Percentiles rank a stretch among this genome's conserved stretches.
Evolutionary conservation across 352 stramenopile genomes (phyloP).

Genomic region (Bremia lactucae): DNA sequence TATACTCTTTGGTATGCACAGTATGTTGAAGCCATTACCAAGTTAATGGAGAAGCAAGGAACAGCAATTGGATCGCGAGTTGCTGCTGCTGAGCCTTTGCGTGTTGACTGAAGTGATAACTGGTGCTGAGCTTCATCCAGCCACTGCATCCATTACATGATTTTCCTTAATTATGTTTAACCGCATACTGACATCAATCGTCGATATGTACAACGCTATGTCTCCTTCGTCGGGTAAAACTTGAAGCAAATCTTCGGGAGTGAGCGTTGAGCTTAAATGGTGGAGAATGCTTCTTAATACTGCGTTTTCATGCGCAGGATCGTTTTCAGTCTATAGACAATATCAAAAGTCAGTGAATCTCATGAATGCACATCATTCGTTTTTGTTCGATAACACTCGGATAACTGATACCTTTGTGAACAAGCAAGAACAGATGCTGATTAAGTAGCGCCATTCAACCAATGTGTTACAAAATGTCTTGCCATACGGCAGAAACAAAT

Average conservation of each 20-base stretch:
- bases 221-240: slow-evolving; percentile 73
- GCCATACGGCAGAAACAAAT: slow-evolving; percentile 65
- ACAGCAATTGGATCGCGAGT: slow-evolving; percentile 18
- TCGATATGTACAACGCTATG: slow-evolving; percentile 62
- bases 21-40: slow-evolving; percentile 64
- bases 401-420: slow-evolving; percentile 30
- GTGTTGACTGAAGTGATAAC: slow-evolving; percentile 10
- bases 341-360: not conserved
- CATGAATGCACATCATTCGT: not conserved
- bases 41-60: slow-evolving; percentile 43
- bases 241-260: slow-evolving; percentile 60
- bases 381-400: slow-evolving; percentile 1
- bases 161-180: slow-evolving; percentile 33
- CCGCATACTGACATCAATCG: slow-evolving; percentile 50
- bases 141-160: slow-evolving; percentile 13
- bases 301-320: slow-evolving; percentile 19
- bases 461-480: slow-evolving; percentile 58
- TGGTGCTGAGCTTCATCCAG: slow-evolving; percentile 2
- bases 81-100: slow-evolving; percentile 10
- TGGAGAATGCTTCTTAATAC: slow-evolving; percentile 59
- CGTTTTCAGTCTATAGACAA: slow-evolving; percentile 2
- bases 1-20: slow-evolving; percentile 8
- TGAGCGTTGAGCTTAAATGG: slow-evolving; percentile 61
- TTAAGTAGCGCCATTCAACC: slow-evolving; percentile 67
- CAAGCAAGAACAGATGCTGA: slow-evolving; percentile 45